Percentiles rank a stretch among this genome's conserved stretches.
Evolutionary conservation across 768 basidiomycete species (phyloP).

Genomic region (Rhodotorula graminis): DNA sequence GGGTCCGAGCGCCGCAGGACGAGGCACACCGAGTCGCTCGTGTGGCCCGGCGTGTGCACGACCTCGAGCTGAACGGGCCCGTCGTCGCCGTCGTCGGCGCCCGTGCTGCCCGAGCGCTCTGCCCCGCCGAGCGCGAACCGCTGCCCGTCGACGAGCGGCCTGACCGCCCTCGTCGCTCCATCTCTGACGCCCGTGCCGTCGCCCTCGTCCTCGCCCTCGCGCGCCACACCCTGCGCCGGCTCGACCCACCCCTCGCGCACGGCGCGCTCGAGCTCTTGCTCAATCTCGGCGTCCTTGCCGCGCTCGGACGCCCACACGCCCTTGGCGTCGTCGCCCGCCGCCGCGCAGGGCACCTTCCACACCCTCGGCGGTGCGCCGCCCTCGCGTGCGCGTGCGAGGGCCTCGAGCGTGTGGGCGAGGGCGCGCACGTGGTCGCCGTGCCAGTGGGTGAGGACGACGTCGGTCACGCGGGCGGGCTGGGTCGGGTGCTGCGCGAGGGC

Average conservation of each 20-base stretch:
- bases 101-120: too few species aligned
- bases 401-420: constrained; percentile 62
- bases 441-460: constrained; percentile 87
- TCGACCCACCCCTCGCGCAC: neutral
- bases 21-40: constrained; percentile 74
- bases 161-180: neutral
- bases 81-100: neutral
- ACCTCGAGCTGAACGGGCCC: constrained; percentile 57
- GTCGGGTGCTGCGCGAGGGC: constrained; percentile 34
- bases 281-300: constrained; percentile 1
- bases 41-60: constrained; percentile 85
- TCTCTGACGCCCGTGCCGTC: too few species aligned
- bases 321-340: neutral
- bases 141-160: neutral
- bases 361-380: neutral
- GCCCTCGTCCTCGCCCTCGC: neutral
- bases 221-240: neutral
- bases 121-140: neutral
- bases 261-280: neutral
- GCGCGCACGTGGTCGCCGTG: constrained; percentile 83
- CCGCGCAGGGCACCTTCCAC: constrained; percentile 13
- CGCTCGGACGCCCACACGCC: neutral
- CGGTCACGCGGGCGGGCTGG: constrained; percentile 59
- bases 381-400: constrained; percentile 55
- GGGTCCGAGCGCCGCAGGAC: constrained; percentile 54